Evolutionary conservation across 2,329 filamentous ascomycete species (phyloP).

Genomic region (Monilinia fructigena): DNA sequence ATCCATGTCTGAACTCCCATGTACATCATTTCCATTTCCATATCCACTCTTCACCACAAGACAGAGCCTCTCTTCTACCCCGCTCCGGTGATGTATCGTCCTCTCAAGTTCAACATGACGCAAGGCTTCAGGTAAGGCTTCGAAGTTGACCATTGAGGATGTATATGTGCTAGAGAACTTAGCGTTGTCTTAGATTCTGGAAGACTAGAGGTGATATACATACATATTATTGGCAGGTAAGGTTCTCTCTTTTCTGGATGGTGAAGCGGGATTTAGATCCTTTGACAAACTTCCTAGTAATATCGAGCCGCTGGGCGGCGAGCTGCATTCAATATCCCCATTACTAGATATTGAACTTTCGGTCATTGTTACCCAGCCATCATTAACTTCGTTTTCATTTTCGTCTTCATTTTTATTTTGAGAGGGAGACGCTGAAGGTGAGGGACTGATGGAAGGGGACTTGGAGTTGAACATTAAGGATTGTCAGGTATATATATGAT

Average conservation of each 20-base stretch:
- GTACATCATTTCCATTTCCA: too few relatives aligned
- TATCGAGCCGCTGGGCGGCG: not conserved
- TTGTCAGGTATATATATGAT: not conserved
- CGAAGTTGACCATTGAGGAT: not conserved
- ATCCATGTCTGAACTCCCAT: too few relatives aligned
- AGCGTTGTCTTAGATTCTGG: not conserved
- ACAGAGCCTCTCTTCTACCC: too few relatives aligned
- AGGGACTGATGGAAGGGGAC: not conserved
- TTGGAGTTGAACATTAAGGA: not conserved
- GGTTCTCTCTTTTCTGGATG: not conserved
- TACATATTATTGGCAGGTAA: not conserved
- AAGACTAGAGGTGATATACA: not conserved
- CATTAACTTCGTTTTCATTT: not conserved
- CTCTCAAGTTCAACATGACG: not conserved
- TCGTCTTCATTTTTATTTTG: not conserved
- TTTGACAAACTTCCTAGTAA: too few relatives aligned
- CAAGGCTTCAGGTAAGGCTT: constrained; percentile 2
- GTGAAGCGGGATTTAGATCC: too few relatives aligned
- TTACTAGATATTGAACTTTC: not conserved
- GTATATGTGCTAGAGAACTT: not conserved
- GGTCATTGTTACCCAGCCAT: not conserved
- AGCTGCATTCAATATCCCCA: not conserved
- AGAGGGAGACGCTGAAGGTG: not conserved
- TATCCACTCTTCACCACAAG: too few relatives aligned
- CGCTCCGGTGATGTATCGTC: not conserved